phyloP scores from a whole-genome alignment of 208 protist species.

The Tetramitus jugosus region DNA sequence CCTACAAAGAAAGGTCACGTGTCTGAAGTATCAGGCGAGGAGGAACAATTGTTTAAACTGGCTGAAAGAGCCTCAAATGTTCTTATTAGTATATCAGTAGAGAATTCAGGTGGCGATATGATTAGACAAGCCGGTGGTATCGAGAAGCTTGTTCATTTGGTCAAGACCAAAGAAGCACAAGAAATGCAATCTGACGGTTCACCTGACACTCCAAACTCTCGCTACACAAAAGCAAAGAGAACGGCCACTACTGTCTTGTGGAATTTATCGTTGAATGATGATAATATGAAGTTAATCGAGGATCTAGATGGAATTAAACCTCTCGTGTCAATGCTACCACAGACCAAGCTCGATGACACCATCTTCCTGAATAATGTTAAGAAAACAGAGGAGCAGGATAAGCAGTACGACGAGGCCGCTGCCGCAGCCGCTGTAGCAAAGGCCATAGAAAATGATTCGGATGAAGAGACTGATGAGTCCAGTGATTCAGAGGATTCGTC shows the following conservation, averaged over 20 bases:
- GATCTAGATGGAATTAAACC: conserved; percentile 11
- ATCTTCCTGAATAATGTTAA: no score
- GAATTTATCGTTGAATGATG: conserved; percentile 12
- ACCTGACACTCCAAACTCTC: not conserved
- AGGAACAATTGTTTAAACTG: conserved; percentile 5
- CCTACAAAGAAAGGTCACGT: not conserved
- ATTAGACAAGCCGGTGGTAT: conserved; percentile 13
- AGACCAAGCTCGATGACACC: not conserved
- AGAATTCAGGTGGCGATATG: not conserved
- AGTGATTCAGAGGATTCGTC: not conserved
- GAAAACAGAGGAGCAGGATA: no score
- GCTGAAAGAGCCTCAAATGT: conserved; percentile 6
- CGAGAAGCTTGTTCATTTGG: not conserved
- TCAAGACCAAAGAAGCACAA: not conserved
- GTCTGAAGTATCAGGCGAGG: not conserved
- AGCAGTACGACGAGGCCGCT: no score
- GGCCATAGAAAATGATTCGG: not conserved
- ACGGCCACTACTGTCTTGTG: not conserved
- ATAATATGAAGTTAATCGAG: conserved; percentile 4
- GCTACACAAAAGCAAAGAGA: not conserved
- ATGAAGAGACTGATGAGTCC: not conserved
- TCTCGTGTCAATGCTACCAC: not conserved
- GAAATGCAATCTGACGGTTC: not conserved
- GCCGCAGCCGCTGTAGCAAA: not conserved
- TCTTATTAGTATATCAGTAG: conserved; percentile 4